A percentile compares a stretch with the other conserved stretches of the same genome.
phyloP scores from a whole-genome alignment of 2,329 filamentous ascomycete species.

The Pestalotiopsis sp. region DNA sequence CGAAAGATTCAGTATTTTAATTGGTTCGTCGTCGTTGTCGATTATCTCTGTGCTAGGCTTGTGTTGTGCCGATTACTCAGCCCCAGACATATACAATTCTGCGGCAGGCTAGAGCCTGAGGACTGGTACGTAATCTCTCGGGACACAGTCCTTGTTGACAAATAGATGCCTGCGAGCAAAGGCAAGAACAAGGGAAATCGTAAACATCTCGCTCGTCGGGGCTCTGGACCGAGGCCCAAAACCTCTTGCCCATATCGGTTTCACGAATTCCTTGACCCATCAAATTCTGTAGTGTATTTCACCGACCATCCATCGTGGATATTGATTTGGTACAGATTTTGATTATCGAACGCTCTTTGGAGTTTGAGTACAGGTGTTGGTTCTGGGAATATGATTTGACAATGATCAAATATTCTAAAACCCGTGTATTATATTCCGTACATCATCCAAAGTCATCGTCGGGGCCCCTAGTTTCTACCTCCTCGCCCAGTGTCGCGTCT shows the following conservation, averaged over 20 bases:
- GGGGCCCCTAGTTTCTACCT: constrained; percentile 20
- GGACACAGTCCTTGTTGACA: neutral
- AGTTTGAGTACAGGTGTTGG: no score
- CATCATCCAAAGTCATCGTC: constrained; percentile 28
- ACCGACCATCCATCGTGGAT: neutral
- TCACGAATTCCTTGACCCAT: neutral
- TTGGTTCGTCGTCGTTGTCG: neutral
- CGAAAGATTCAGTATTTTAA: neutral
- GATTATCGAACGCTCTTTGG: no score
- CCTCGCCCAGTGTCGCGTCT: constrained; percentile 18
- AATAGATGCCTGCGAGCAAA: neutral
- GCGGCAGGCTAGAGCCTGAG: neutral
- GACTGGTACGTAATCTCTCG: neutral
- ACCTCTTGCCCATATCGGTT: no score
- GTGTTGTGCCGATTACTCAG: neutral
- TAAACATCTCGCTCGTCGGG: neutral
- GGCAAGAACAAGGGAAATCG: neutral
- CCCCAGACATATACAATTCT: neutral
- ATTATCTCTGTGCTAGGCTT: neutral
- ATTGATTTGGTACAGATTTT: no score
- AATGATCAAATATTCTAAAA: neutral
- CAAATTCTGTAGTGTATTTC: neutral
- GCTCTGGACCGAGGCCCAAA: neutral
- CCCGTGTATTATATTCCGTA: neutral
- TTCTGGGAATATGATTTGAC: neutral